A percentile compares a stretch with the other conserved stretches of the same genome.
These are phyloP conservation scores for Friedmanniomyces simplex DNA, from an alignment of 495 filamentous ascomycete species.

Conservation along the genomic window DNA sequence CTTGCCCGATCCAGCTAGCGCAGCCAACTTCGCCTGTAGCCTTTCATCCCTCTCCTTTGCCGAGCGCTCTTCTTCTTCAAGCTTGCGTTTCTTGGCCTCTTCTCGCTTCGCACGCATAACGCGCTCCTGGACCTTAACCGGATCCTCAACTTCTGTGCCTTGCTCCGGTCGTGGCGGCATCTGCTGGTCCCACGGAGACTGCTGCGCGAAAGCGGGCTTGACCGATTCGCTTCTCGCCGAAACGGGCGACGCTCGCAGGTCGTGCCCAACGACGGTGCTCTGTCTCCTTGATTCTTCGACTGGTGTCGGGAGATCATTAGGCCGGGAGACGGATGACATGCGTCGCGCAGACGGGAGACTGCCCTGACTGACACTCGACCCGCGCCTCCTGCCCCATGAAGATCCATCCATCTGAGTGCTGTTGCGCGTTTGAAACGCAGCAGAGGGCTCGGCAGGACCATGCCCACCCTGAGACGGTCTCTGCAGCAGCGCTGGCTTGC, in stretches of 20 bases:
- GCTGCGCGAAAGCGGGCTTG: slow-evolving; percentile 16
- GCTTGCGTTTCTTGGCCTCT: slow-evolving; percentile 61
- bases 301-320: slow-evolving; percentile 38
- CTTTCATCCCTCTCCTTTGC: slow-evolving; percentile 72
- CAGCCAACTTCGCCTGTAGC: slow-evolving; percentile 71
- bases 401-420: slow-evolving; percentile 51
- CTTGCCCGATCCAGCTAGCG: slow-evolving; percentile 60
- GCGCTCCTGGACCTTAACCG: slow-evolving; percentile 57
- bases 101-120: slow-evolving; percentile 71
- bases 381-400: slow-evolving; percentile 66
- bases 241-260: slow-evolving; percentile 36
- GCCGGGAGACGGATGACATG: slow-evolving; percentile 37
- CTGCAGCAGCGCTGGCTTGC: slow-evolving; percentile 74
- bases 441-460: slow-evolving; percentile 78
- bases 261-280: slow-evolving; percentile 24
- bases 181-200: slow-evolving; percentile 22
- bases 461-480: slow-evolving; percentile 42
- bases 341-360: slow-evolving; percentile 59
- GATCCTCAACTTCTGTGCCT: slow-evolving; percentile 25
- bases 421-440: slow-evolving; percentile 77
- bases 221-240: slow-evolving; percentile 26
- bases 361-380: slow-evolving; percentile 89
- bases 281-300: slow-evolving; percentile 31
- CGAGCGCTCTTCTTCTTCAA: slow-evolving; percentile 72
- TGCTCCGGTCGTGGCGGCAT: slow-evolving; percentile 21